Base-by-base conservation (phyloP, 2,329 filamentous ascomycete genomes). In the Phialophora tarda region DNA sequence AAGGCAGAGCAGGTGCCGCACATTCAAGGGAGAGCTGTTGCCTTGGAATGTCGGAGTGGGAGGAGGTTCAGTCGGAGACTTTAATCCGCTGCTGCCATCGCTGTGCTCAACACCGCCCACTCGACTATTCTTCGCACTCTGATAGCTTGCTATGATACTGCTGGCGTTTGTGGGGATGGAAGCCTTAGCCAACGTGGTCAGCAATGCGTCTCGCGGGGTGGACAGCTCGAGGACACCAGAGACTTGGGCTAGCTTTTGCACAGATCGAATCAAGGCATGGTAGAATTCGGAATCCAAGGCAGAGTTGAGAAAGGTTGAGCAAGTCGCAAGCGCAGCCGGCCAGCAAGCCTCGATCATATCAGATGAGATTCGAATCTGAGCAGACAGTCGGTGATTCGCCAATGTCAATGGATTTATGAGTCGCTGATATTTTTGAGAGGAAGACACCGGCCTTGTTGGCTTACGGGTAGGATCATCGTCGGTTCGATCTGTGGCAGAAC, bases 211-310 rank as follows among this genome's bases (percentile, higher is more conserved):
- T 70, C 95, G 85, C 0, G 95, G 93, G 0, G 94, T 97, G 12
- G 85, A 82, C 10, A 98, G 85, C 69, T 93, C 88, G 8, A 99
- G 80, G 55, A 99, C 82, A 4, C 95, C 96, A 47, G 95, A 92
- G 2, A 98, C 94, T 76, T 99, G 96, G 0, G 95, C 91, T 74
- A 99, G 91, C 71, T 96, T 93, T 74, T 99, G 95, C 72, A 98
- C 96, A 0, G 94, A 91, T 71, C 95, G 87, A 26, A 99, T 94
- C 1, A 99, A 82, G 10, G 90, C 88, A 71, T 97, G 93, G 73
- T 98, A 99, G 73, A 95, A 97, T 61, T 97, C 93, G 0, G 92
- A 90, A 75, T 99, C 95, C 3, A 99, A 82, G 0, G 94, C 89
- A 32, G 95, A 92, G 75, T 96, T 96, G 21, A 99, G 81, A 75